These are phyloP conservation scores for Suhomyces sp. DNA, from an alignment of 805 yeast genomes.

Conservation along the genomic window DNA sequence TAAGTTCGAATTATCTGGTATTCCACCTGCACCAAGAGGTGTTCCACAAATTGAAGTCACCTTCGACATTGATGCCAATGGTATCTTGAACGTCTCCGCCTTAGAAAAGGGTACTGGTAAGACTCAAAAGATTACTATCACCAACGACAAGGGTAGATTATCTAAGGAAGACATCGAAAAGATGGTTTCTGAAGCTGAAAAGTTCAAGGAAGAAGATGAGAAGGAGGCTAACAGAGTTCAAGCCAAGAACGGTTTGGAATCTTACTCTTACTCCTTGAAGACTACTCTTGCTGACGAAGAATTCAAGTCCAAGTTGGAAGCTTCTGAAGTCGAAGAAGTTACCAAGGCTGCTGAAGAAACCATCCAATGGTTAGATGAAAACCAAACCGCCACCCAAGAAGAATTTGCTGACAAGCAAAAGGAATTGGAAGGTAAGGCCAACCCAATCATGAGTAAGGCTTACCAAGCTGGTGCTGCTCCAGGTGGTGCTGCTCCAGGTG, in stretches of 20 bases:
- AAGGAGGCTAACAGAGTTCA: constrained; percentile 89
- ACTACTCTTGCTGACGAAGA: constrained; percentile 58
- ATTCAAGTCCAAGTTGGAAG: constrained; percentile 48
- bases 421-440: constrained; percentile 92
- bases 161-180: constrained; percentile 97
- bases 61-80: constrained; percentile 95
- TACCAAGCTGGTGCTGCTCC: constrained; percentile 91
- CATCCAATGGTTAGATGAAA: constrained; percentile 87
- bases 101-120: constrained; percentile 98
- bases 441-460: constrained; percentile 96
- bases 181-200: constrained; percentile 97
- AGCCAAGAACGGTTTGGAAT: constrained; percentile 94
- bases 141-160: constrained; percentile 98
- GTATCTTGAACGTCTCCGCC: constrained; percentile 94
- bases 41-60: constrained; percentile 98
- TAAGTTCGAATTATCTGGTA: constrained; percentile 94
- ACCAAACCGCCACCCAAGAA: constrained; percentile 89
- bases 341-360: constrained; percentile 82
- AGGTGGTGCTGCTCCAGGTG: constrained; percentile 69
- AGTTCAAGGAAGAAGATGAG: constrained; percentile 95
- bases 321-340: constrained; percentile 64
- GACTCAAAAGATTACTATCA: constrained; percentile 93
- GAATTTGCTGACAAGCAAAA: constrained; percentile 91
- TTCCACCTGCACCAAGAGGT: constrained; percentile 99
- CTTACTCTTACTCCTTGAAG: constrained; percentile 92